Conservation (phyloP, 2,329 filamentous ascomycete species). For the Botrytis byssoidea region DNA sequence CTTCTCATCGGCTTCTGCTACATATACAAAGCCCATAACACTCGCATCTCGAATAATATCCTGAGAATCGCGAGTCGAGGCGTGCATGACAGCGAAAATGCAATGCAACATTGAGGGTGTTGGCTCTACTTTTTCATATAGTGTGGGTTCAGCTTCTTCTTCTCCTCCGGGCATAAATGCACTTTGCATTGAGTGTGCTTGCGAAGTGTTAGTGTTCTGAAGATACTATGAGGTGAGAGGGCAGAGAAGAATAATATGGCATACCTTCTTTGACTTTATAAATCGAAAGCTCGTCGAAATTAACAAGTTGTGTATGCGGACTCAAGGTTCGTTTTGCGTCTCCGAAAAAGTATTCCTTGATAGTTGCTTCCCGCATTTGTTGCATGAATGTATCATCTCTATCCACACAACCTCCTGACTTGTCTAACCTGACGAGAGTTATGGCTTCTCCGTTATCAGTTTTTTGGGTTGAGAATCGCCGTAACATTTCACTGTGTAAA, state of each 20-base stretch:
- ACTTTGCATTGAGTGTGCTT: slow-evolving; percentile 34
- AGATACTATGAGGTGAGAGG: not conserved
- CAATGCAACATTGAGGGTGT: slow-evolving; percentile 72
- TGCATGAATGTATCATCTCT: slow-evolving; percentile 74
- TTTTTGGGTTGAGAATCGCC: slow-evolving; percentile 59
- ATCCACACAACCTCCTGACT: slow-evolving; percentile 81
- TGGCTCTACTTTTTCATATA: slow-evolving; percentile 64
- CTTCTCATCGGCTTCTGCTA: slow-evolving; percentile 85
- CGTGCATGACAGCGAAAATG: slow-evolving; percentile 81
- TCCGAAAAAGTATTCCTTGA: slow-evolving; percentile 94
- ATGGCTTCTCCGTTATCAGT: slow-evolving; percentile 65
- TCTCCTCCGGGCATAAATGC: slow-evolving; percentile 40
- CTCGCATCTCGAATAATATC: slow-evolving; percentile 75
- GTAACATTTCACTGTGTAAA: slow-evolving; percentile 71
- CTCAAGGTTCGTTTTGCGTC: slow-evolving; percentile 73
- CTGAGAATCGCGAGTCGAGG: slow-evolving; percentile 64
- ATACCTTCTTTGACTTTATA: slow-evolving; percentile 66
- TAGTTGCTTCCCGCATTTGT: slow-evolving; percentile 68
- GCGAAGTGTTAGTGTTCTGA: slow-evolving; percentile 22
- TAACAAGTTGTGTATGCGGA: slow-evolving; percentile 81
- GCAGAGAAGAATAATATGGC: not conserved
- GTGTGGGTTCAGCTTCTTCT: slow-evolving; percentile 36
- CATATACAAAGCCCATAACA: slow-evolving; percentile 90
- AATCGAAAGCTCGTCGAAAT: slow-evolving; percentile 71
- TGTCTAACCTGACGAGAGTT: slow-evolving; percentile 73